Percentiles rank a stretch among this genome's conserved stretches.
Conservation (phyloP, 352 stramenopile genomes). For the Phytophthora macrochlamydospora region DNA sequence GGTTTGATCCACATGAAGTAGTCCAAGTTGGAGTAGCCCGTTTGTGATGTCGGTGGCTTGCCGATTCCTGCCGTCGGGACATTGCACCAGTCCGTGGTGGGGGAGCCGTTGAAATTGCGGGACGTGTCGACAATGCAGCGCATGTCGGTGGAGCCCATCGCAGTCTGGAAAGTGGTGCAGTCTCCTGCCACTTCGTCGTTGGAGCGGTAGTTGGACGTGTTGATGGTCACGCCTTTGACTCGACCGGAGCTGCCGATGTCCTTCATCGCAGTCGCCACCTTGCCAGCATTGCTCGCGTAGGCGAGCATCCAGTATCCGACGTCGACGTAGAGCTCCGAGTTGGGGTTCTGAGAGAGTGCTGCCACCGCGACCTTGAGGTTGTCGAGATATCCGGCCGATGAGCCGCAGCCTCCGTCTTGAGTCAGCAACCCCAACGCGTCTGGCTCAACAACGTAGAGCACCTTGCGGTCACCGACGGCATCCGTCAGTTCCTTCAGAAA, state of each 20-base stretch:
- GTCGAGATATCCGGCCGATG: neutral
- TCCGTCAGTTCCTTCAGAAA: neutral
- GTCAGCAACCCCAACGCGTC: neutral
- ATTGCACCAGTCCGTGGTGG: neutral
- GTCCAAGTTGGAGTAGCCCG: conserved; percentile 40
- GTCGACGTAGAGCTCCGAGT: neutral
- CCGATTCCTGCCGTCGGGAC: conserved; percentile 36
- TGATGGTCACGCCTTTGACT: neutral
- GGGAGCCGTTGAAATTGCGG: neutral
- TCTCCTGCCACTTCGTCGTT: neutral
- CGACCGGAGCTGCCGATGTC: neutral
- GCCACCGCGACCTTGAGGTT: neutral
- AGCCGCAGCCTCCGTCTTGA: neutral
- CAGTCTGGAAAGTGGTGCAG: neutral
- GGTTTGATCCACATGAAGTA: conserved; percentile 62
- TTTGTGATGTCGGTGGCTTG: conserved; percentile 34
- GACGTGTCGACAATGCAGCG: conserved; percentile 1
- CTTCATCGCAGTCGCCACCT: neutral
- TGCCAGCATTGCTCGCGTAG: neutral
- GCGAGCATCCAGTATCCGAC: conserved; percentile 1
- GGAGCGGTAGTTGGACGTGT: conserved; percentile 3
- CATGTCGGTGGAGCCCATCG: neutral
- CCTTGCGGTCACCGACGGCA: neutral
- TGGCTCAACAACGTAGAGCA: neutral
- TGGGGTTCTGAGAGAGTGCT: neutral